Conservation (phyloP, 495 filamentous ascomycete genomes). For the Aspergillus bertholletiae region DNA sequence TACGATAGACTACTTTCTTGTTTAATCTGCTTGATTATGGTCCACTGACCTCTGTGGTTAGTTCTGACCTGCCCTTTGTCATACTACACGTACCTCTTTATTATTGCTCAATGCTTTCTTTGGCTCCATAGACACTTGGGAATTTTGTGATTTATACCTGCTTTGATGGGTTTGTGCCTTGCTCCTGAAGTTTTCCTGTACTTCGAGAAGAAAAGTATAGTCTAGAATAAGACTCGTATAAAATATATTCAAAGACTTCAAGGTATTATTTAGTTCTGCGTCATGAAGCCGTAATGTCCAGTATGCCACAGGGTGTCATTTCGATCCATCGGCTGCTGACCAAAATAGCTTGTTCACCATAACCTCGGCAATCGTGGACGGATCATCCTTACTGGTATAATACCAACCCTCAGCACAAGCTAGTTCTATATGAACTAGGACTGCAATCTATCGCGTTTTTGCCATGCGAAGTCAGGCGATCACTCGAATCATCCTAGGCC, state of each 20-base stretch:
- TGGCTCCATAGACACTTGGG: background rate
- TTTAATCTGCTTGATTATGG: slow-evolving; percentile 1
- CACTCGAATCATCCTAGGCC: background rate
- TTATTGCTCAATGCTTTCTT: background rate
- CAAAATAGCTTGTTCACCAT: background rate
- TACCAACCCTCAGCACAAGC: background rate
- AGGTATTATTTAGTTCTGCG: background rate
- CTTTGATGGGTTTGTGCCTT: background rate
- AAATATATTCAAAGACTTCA: background rate
- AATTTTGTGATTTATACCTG: background rate
- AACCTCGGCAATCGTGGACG: slow-evolving; percentile 6
- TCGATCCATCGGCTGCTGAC: too few relatives aligned
- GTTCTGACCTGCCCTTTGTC: background rate
- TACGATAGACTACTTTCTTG: slow-evolving; percentile 21
- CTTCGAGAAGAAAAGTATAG: background rate
- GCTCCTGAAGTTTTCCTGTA: background rate
- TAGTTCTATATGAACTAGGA: background rate
- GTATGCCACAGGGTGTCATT: background rate
- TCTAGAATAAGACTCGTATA: background rate
- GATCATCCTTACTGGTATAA: background rate
- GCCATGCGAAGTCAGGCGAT: background rate
- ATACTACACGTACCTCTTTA: background rate
- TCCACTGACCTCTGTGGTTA: background rate
- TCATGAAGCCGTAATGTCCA: background rate
- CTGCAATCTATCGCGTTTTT: too few relatives aligned